phyloP scores from a whole-genome alignment of 169 alveolate species.

The Cryptosporidium parvum region DNA sequence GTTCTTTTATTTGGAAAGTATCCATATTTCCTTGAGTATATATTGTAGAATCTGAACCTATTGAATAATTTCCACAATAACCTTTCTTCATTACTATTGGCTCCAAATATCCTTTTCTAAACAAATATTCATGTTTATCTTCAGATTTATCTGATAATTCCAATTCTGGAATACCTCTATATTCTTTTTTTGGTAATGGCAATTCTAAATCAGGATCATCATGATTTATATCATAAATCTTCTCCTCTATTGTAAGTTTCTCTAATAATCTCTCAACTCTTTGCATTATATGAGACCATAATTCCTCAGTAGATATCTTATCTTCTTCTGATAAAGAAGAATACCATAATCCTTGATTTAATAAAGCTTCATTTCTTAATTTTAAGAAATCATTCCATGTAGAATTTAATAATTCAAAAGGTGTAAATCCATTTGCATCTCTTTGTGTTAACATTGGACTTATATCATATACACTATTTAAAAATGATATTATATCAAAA shows the following conservation, averaged over 20 bases:
- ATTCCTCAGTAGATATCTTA: conserved; percentile 56
- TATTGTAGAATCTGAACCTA: neutral
- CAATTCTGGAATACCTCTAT: conserved; percentile 40
- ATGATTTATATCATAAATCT: conserved; percentile 36
- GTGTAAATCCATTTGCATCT: conserved; percentile 59
- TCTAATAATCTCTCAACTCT: conserved; percentile 64
- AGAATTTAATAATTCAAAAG: conserved; percentile 57
- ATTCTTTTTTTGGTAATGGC: conserved; percentile 35
- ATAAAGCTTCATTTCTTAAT: conserved; percentile 55
- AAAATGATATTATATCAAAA: conserved; percentile 50
- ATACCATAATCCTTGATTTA: conserved; percentile 72
- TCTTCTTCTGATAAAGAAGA: conserved; percentile 72
- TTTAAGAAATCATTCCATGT: conserved; percentile 57
- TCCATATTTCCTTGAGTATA: neutral
- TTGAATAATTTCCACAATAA: conserved; percentile 2
- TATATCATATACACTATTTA: conserved; percentile 29
- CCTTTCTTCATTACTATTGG: conserved; percentile 24
- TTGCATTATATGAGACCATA: conserved; percentile 74
- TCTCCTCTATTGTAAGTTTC: conserved; percentile 1
- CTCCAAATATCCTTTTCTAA: conserved; percentile 17
- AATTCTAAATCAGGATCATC: conserved; percentile 64
- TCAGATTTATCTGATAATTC: neutral
- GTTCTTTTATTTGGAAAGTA: conserved; percentile 22
- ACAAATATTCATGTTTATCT: conserved; percentile 16
- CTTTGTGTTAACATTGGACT: conserved; percentile 50